Evolutionary conservation across 257 asterid genomes (phyloP).

Genomic region (Capsicum rhomboideum): DNA sequence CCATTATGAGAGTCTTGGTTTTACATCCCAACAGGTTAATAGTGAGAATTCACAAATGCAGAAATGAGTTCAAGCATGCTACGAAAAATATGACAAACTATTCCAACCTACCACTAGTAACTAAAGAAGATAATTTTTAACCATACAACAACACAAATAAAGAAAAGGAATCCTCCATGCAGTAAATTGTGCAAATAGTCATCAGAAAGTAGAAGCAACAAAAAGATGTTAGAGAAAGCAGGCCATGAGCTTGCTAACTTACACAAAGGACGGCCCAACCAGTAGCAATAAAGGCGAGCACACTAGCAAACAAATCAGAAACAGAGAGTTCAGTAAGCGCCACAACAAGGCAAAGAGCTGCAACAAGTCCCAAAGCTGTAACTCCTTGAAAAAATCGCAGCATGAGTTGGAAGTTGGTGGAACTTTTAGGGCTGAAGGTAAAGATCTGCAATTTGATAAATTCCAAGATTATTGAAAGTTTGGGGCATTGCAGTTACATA

Average conservation of each 20-base stretch:
- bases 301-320: slow-evolving; percentile 80
- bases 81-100: neutral
- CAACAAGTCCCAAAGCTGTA: slow-evolving; percentile 70
- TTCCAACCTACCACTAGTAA: neutral
- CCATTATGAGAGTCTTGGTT: neutral
- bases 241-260: slow-evolving; percentile 24
- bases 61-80: neutral
- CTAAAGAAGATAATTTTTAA: neutral
- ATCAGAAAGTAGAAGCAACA: neutral
- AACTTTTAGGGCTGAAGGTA: slow-evolving; percentile 73
- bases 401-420: slow-evolving; percentile 83
- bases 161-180: neutral
- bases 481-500: neutral
- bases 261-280: slow-evolving; percentile 89
- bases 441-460: slow-evolving; percentile 49
- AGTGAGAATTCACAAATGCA: neutral
- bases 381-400: slow-evolving; percentile 93
- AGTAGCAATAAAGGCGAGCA: slow-evolving; percentile 94
- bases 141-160: neutral
- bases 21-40: neutral
- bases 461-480: neutral
- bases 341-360: slow-evolving; percentile 71
- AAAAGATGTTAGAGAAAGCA: neutral
- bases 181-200: neutral
- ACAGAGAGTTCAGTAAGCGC: slow-evolving; percentile 52